Conservation (phyloP, 306 rosid species). For the Vicia faba region DNA sequence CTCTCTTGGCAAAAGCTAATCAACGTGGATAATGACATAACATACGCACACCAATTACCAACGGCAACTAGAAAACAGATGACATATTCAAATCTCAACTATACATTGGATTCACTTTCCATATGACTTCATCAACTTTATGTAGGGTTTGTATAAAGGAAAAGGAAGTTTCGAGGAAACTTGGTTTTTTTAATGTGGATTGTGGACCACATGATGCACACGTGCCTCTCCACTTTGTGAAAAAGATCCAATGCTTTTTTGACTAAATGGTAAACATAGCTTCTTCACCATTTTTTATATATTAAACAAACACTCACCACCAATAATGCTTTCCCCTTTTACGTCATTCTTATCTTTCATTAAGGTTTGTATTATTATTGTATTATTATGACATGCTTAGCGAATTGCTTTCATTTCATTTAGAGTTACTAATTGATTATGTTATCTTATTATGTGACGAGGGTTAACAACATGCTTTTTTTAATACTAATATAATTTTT, state of each 20-base stretch:
- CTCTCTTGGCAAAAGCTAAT: background rate
- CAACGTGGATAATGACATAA: constrained; percentile 39
- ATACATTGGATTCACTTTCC: constrained; percentile 45
- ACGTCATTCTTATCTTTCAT: constrained; percentile 42
- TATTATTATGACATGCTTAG: constrained; percentile 8
- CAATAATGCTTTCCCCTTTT: constrained; percentile 40
- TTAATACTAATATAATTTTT: no score
- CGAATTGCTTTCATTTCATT: constrained; percentile 17
- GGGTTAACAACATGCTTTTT: no score
- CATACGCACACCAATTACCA: constrained; percentile 9
- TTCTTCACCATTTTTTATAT: constrained; percentile 14
- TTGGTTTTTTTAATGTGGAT: constrained; percentile 36
- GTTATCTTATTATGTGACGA: no score
- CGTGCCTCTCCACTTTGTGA: constrained; percentile 35
- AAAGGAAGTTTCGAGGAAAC: constrained; percentile 42
- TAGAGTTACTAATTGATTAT: background rate
- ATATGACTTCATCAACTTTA: constrained; percentile 48
- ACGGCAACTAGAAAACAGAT: constrained; percentile 38
- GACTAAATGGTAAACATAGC: constrained; percentile 7
- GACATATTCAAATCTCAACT: constrained; percentile 49
- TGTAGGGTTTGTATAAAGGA: constrained; percentile 2
- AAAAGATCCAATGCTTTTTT: constrained; percentile 40
- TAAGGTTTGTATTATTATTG: constrained; percentile 3
- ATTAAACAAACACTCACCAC: constrained; percentile 13
- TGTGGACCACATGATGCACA: constrained; percentile 34